Evolutionary conservation across 208 protist species (phyloP), one percentile per base, ranked within the genome.

Genomic region (Leishmania martiniquensis): DNA sequence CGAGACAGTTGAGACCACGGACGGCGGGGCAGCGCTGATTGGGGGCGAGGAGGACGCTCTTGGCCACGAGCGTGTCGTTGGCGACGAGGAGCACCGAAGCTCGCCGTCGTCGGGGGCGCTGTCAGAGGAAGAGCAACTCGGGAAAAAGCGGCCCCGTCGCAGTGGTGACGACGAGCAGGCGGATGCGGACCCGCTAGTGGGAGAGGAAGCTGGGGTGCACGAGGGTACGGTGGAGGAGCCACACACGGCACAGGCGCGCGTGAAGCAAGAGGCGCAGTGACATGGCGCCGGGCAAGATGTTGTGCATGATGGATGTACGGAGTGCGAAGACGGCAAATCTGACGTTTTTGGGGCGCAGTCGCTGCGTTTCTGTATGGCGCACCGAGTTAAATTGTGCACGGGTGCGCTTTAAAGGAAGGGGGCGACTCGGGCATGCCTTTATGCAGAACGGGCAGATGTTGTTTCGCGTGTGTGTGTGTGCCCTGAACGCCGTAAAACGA

Each of bases 1-100:
- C 45, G 72, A 52, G 44, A 9, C 32, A 17, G 66, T 10, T 34
- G 66, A 47, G 37, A 15, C 37, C 60, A 25, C 65, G 2, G 42
- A 42, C 29, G 65, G 39, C 34, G 65, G 49, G 32, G 68, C 49
- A 59, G 68, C 47, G 29, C 29, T 72, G n/a, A 52, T 39, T 12
- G 68, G 68, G 12, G 68, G 17, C 68, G 68, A 42, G 47, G 68
- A 42, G n/a, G 68, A 72, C 15, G 47, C 32, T 9, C 47, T 59
- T 10, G 39, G 25, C 10, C 65, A 51, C 39, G 65, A 15, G 10
- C 29, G 42, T 25, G 65, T 51, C 39, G 34, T n/a, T 17, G 15
- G 42, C 42, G 60, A 67, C 37, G 42, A 69, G 22, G 49, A 69
- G 65, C 65, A 49, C 42, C 39, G 6, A 44, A 25, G 65, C 51